Evolutionary conservation across 1,139 yeast species (phyloP).

Genomic region (Taphrina deformans): DNA sequence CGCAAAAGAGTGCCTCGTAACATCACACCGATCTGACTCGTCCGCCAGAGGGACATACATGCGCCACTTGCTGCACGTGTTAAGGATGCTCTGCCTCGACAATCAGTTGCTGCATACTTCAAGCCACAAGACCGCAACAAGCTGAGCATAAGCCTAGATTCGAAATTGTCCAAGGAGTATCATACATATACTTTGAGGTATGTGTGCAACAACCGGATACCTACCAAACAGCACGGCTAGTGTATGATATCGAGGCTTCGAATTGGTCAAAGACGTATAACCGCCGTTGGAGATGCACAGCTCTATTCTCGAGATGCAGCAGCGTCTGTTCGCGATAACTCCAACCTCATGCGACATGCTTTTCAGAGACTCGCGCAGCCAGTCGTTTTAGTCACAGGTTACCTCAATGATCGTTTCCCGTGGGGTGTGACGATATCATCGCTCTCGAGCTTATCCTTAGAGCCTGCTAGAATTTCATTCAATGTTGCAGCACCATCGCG

Average conservation of each 20-base stretch:
- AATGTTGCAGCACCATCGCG: background rate
- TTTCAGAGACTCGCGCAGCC: slow-evolving; percentile 8
- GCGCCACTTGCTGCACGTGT: slow-evolving; percentile 3
- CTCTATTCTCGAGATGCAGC: background rate
- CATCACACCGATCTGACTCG: no score
- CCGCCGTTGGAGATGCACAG: background rate
- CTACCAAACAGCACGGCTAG: no score
- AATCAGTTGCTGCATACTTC: no score
- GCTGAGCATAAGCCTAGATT: no score
- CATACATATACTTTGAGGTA: no score
- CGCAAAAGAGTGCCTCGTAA: no score
- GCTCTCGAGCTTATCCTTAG: slow-evolving; percentile 13
- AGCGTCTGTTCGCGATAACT: background rate
- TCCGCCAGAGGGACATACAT: no score
- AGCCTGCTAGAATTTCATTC: slow-evolving; percentile 5
- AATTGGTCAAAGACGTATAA: background rate
- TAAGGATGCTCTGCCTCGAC: no score
- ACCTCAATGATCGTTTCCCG: background rate
- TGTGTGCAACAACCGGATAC: no score
- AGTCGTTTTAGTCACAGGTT: slow-evolving; percentile 3
- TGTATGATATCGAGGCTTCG: background rate
- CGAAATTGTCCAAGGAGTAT: no score
- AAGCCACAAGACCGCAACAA: background rate
- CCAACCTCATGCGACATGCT: background rate
- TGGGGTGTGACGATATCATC: slow-evolving; percentile 12